These are phyloP conservation scores for Tetracentron sinense DNA, from an alignment of 164 flowering plant species.

Conservation along the genomic window DNA sequence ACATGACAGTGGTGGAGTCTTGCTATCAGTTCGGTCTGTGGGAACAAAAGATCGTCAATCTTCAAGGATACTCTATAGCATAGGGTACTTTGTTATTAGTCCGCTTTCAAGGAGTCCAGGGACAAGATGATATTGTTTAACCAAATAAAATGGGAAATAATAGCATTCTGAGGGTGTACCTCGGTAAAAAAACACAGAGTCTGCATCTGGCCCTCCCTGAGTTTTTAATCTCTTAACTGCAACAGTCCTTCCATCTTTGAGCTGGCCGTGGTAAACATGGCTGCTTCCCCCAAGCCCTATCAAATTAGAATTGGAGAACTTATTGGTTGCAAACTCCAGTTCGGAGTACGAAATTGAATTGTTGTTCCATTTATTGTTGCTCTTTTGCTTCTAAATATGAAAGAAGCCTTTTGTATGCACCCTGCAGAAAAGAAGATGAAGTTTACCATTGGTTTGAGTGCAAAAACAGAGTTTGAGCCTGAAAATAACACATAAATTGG, in stretches of 20 bases:
- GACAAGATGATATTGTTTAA: not conserved
- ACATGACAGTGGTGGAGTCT: slow-evolving; percentile 90
- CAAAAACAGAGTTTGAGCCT: not conserved
- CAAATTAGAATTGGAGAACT: slow-evolving; percentile 51
- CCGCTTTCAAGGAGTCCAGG: not conserved
- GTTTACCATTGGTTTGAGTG: not conserved
- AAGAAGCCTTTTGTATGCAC: too few species aligned
- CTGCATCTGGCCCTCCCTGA: too few species aligned
- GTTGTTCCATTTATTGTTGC: slow-evolving; percentile 49
- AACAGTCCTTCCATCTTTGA: slow-evolving; percentile 83
- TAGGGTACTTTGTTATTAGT: not conserved
- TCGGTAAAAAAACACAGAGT: slow-evolving; percentile 50
- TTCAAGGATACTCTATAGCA: not conserved
- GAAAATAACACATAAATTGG: not conserved
- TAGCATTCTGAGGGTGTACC: too few species aligned
- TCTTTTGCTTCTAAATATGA: slow-evolving; percentile 38
- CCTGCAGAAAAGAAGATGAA: too few species aligned
- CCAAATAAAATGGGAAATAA: too few species aligned
- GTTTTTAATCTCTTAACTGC: too few species aligned
- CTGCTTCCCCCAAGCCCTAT: too few species aligned
- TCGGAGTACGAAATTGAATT: slow-evolving; percentile 59
- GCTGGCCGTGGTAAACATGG: too few species aligned
- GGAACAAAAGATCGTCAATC: not conserved
- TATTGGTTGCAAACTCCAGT: too few species aligned
- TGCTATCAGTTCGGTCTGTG: slow-evolving; percentile 78